Conservation (phyloP, 805 yeast genomes). For the Tetrapisispora nanseiensis region DNA sequence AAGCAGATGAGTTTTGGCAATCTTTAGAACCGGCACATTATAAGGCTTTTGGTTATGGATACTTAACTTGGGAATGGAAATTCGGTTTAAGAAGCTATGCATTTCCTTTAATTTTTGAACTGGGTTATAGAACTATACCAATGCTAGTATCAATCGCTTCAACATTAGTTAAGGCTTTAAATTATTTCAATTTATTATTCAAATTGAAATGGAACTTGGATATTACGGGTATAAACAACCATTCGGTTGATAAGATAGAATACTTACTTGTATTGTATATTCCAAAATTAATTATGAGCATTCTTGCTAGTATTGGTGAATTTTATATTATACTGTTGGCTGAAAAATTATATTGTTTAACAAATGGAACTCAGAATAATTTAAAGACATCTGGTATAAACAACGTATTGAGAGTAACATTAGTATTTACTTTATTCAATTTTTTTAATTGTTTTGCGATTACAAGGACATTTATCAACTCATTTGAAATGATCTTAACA, state of each 20-base stretch:
- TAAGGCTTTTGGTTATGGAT: slow-evolving; percentile 68
- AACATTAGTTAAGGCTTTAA: background rate
- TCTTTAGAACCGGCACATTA: slow-evolving; percentile 84
- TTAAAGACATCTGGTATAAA: slow-evolving; percentile 2
- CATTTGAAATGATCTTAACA: slow-evolving; percentile 66
- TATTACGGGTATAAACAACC: background rate
- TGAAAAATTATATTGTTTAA: slow-evolving; percentile 17
- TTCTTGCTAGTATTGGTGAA: slow-evolving; percentile 67
- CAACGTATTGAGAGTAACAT: slow-evolving; percentile 13
- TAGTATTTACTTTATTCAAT: slow-evolving; percentile 19
- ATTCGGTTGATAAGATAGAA: slow-evolving; percentile 11
- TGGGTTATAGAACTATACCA: slow-evolving; percentile 14
- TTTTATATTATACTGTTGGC: slow-evolving; percentile 44
- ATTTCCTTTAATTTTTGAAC: slow-evolving; percentile 64
- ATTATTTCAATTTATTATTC: too few relatives aligned
- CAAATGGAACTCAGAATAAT: slow-evolving; percentile 11
- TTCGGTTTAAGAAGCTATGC: slow-evolving; percentile 63
- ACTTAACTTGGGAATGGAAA: slow-evolving; percentile 91
- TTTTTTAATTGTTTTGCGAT: slow-evolving; percentile 70
- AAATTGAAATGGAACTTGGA: too few relatives aligned
- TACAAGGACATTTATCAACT: slow-evolving; percentile 80
- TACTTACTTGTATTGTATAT: slow-evolving; percentile 34
- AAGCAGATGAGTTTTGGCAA: slow-evolving; percentile 95
- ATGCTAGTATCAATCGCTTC: background rate
- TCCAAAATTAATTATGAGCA: slow-evolving; percentile 65